Evolutionary conservation across 2,329 filamentous ascomycete genomes (phyloP).

Genomic region (Hypoxylon sp.): DNA sequence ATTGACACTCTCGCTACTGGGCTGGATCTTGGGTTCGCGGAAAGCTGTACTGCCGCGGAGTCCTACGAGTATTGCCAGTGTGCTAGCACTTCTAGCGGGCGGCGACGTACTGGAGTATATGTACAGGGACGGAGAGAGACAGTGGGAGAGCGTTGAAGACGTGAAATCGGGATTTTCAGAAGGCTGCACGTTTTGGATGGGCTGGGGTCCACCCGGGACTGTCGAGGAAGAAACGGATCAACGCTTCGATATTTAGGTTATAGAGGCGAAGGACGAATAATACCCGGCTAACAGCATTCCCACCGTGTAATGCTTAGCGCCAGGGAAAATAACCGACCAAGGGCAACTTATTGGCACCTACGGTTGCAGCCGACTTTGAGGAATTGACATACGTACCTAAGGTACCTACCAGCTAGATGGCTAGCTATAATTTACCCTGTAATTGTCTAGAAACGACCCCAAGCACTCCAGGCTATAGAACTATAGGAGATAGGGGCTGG

Average conservation of each 20-base stretch:
- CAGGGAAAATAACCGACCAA: no score
- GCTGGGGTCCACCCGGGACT: constrained; percentile 28
- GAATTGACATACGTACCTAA: no score
- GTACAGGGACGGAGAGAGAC: constrained; percentile 5
- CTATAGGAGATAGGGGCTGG: no score
- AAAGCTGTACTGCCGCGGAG: constrained; percentile 34
- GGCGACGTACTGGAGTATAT: constrained; percentile 32
- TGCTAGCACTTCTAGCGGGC: constrained; percentile 32
- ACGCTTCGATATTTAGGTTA: constrained; percentile 17
- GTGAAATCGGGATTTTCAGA: neutral
- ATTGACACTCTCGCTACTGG: constrained; percentile 23
- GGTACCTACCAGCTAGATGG: no score
- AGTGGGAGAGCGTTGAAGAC: constrained; percentile 12
- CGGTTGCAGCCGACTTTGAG: no score
- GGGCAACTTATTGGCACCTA: no score
- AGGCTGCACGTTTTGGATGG: constrained; percentile 29
- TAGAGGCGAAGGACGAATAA: constrained; percentile 2
- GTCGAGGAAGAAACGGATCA: constrained; percentile 1
- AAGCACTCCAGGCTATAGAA: no score
- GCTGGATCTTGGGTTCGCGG: constrained; percentile 27
- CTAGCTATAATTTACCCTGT: no score
- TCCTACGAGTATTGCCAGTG: constrained; percentile 34
- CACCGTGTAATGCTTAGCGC: no score
- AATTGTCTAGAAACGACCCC: no score
- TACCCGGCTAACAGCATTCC: neutral